phyloP scores from a whole-genome alignment of 129 eudicot species.

The Escallonia herrerae region DNA sequence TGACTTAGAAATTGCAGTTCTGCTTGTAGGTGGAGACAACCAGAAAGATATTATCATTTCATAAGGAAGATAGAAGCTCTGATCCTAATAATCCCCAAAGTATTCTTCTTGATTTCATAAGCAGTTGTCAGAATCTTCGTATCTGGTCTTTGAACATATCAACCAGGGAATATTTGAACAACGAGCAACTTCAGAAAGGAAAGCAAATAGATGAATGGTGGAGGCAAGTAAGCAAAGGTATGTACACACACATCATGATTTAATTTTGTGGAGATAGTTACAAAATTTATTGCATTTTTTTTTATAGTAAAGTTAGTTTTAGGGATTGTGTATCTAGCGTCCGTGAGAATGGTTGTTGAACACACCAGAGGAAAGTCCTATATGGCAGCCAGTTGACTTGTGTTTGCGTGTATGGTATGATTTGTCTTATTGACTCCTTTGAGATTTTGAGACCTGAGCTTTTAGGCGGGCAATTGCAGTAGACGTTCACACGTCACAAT shows the following conservation, averaged over 20 bases:
- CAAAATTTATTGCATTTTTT: too few species aligned
- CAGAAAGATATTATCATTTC: slow-evolving; percentile 78
- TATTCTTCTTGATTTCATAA: slow-evolving; percentile 84
- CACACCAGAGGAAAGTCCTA: too few species aligned
- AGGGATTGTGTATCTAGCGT: too few species aligned
- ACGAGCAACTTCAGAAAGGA: slow-evolving; percentile 96
- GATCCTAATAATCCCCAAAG: slow-evolving; percentile 90
- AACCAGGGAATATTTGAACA: slow-evolving; percentile 75
- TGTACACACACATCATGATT: not conserved
- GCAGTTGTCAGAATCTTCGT: slow-evolving; percentile 96
- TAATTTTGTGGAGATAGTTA: too few species aligned
- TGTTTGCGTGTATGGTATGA: too few species aligned
- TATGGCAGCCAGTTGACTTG: too few species aligned
- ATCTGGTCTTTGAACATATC: slow-evolving; percentile 80
- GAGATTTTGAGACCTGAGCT: not conserved
- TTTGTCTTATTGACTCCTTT: too few species aligned
- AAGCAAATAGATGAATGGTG: slow-evolving; percentile 99
- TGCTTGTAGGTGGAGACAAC: slow-evolving; percentile 77
- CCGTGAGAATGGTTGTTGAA: too few species aligned
- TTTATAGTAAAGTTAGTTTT: too few species aligned
- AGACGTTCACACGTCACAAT: too few species aligned
- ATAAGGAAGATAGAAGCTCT: slow-evolving; percentile 80
- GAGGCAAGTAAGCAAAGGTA: slow-evolving; percentile 92
- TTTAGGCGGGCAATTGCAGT: not conserved
- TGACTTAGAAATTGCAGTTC: slow-evolving; percentile 8